Evolutionary conservation across 1,139 yeast genomes (phyloP), one percentile per base, ranked within the genome.

Genomic region (Scheffersomyces titani): DNA sequence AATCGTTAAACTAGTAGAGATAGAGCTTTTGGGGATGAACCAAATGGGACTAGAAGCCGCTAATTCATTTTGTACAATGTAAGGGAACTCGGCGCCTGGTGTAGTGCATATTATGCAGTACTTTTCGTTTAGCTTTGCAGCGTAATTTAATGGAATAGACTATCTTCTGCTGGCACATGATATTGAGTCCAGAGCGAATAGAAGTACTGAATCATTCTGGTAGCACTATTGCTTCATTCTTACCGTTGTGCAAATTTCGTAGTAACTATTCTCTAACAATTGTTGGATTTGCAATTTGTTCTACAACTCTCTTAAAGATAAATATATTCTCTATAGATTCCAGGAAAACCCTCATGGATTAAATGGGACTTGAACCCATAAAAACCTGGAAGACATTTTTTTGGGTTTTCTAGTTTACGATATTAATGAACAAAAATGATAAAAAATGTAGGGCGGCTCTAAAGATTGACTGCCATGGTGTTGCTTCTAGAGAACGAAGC

Each of bases 401-500:
- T 45, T 45, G 47, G 47, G 11, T 19, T 45, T 45, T 45, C 20
- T 45, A 45, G 20, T 45, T n/a, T 45, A n/a, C 4, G 9, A 13
- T 45, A 19, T 19, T 19, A 45, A 45, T 16, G 16, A 16, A 45
- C 18, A 45, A 18, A 45, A 5, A 20, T 18, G 20, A 18, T 45
- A 16, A 11, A 9, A 19, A 44, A 18, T 18, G 21, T 19, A 45
- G 1, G 18, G 22, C 24, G 62, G 50, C 59, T 46, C 21, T 52
- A 55, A 40, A 56, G 62, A 5, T 49, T 49, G 57, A 55, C 59
- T 18, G 68, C 71, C 60, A 67, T 58, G 46, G 73, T 70, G 59
- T 66, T 66, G 48, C 66, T 55, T 52, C 70, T 61, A 19, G 71
- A 68, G 59, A 70, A 70, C 2, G 72, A 69, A 5, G 71, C 71